Evolutionary conservation across 768 basidiomycete species (phyloP), one percentile per base, ranked within the genome.

Genomic region (Phanerochaete sordida): DNA sequence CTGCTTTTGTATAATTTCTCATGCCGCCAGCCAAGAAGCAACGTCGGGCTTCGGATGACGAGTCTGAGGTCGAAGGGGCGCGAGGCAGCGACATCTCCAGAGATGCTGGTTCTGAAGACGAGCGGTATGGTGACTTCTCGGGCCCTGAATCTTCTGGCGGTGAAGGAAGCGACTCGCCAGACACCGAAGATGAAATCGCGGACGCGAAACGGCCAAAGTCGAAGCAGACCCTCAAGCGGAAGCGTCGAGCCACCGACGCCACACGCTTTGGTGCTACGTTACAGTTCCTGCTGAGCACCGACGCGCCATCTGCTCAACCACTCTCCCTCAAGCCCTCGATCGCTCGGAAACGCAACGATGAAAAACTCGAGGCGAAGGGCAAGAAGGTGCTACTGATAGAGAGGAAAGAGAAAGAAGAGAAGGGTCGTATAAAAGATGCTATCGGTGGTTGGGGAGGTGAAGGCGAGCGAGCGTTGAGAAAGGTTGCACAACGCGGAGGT

Each of bases 381-480:
- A 87, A 83, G 70, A 90, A 86, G 65, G 80, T 84, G 16, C 79
- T 93, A 30, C 85, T 84, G 54, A 75, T 83, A 26, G 91, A 90
- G 67, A 84, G 79, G 72, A 90, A 85, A 69, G 88, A 86, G 62
- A 88, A 80, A 64, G 88, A 90, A 63, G 89, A 90, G 63, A 84
- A 77, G 62, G 83, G 84, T 13, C 76, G 84, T 58, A 80, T 89
- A 64, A 81, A 75, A 43, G 87, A 89, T 70, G 84, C 85, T 16
- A 92, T 90, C 69, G 91, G 87, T 59, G 93, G 93, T 44, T 97
- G 94, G 95, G 95, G 90, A 30, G 88, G 82, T 13, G 90, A 91
- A 72, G 84, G 83, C 73, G 93, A 87, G 76, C 83, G 83, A 72
- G 87, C 81, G 60, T 77, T 86, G 68, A 84, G 82, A 71, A 98